Evolutionary conservation across 192 early-diverging fungal genomes (phyloP), one percentile per base, ranked within the genome.

Genomic region (Gorgonomyces haynaldii): DNA sequence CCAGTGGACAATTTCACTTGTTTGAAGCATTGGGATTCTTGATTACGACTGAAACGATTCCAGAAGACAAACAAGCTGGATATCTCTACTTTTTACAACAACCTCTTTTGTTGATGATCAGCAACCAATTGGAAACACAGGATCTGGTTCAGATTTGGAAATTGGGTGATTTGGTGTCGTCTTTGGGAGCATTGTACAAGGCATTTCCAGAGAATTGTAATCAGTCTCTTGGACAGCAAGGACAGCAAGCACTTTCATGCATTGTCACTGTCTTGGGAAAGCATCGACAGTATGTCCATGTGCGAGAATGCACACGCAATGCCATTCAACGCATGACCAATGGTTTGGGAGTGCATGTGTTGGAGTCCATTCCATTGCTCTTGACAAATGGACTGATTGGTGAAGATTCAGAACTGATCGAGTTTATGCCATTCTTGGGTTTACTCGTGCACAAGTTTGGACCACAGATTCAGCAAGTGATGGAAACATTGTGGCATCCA

Each of bases 21-120:
- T 94, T 91, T 69, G 92, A 96, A 60, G 80, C 88, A 5, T 85
- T 85, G 49, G 92, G 92, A n/a, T 72, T 82, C 32, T 65, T 94
- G 61, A 92, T 94, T 57, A 83, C 92, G n/a, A 62, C 79, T 20
- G 78, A 84, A 12, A 64, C 53, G 45, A 64, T 88, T 37, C 70
- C 81, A 32, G 59, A 68, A 26, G 64, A 68, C 28, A 77, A 78
- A 39, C 88, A 91, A 69, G 73, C 77, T 51, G 74, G 85, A 52
- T 73, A 65, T 17, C 42, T 74, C 61, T 64, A 37, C 28, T 50
- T 37, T 9, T 36, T 43, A 21, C 17, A 28, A 43, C 7, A 8
- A 2, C 28, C 25, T 23, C 4, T 49, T 26, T 20, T 49, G 2
- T 26, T 49, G 37, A 34, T 49, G 13, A 49, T 49, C 9, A 49